A percentile compares a stretch with the other conserved stretches of the same genome.
Evolutionary conservation across 202 grass and related monocot genomes (phyloP).

Genomic region (Bolboschoenoplectus hybrid): DNA sequence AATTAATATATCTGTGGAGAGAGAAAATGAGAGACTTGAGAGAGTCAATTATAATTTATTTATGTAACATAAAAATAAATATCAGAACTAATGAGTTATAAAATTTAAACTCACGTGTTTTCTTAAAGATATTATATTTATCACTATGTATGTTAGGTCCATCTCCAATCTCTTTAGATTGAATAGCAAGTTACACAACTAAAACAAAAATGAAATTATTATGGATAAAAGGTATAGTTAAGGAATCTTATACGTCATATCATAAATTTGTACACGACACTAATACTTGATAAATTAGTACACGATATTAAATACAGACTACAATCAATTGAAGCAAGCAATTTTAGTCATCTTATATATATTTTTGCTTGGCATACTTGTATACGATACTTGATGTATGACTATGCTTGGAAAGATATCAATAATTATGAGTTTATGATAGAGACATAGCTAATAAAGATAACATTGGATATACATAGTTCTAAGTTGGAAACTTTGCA

Average conservation of each 20-base stretch:
- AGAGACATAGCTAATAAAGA: neutral
- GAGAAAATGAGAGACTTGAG: too few relatives aligned
- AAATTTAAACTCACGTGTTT: too few relatives aligned
- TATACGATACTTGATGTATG: slow-evolving; percentile 3
- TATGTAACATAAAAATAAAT: too few relatives aligned
- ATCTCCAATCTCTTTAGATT: too few relatives aligned
- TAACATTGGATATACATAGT: neutral
- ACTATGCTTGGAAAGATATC: neutral
- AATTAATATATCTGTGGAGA: too few relatives aligned
- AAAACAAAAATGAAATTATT: neutral
- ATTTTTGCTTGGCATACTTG: slow-evolving; percentile 7
- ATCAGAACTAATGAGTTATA: too few relatives aligned
- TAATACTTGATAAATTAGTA: neutral
- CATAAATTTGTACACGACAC: neutral
- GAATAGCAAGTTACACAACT: too few relatives aligned
- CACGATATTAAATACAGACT: neutral
- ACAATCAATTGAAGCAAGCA: neutral
- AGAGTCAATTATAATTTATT: too few relatives aligned
- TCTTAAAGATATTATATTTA: too few relatives aligned
- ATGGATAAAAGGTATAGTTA: neutral
- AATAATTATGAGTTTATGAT: neutral
- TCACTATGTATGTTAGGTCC: too few relatives aligned
- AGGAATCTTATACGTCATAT: neutral
- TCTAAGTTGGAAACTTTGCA: neutral
- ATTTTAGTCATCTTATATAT: neutral